Base-by-base conservation (phyloP, 192 early-diverging fungal species). In the Gryganskiella cystojenkinii region DNA sequence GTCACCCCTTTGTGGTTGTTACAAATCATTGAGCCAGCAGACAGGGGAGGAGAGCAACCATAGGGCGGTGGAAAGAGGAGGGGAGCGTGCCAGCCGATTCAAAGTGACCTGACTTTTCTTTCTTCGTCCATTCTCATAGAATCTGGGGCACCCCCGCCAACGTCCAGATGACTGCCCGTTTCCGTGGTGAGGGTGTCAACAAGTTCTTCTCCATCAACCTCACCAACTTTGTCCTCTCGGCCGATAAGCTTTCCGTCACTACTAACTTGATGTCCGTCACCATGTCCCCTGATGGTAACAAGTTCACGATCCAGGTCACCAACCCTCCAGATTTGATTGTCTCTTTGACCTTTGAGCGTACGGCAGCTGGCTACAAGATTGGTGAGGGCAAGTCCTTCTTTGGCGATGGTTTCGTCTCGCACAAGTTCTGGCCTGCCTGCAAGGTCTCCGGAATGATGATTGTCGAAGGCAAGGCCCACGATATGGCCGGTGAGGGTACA, bases 381-480 rank as follows among this genome's bases (percentile, higher is more conserved):
- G 92, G 93, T 22, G 92, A 93, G 51, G 94, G 91, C 51, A 92
- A 93, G 74, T 89, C 88, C 43, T 86, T 90, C 46, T 93, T 95
- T 68, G 91, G 90, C 28, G 70, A 83, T 22, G 87, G 86, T 5
- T 93, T 85, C 62, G 90, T 96, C 17, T 85, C 88, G 10, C 90
- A 95, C 69, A 88, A 90, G 81, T 97, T 95, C 85, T 92, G 93
- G 82, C 96, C 96, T 7, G 82, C 88, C 17, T 93, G 89, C 45
- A 83, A 82, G 20, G 90, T 92, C 47, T 83, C 73, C 1, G 96
- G 93, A 19, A 87, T 85, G 60, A 84, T 96, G 69, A 87, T 91
- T 52, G 83, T 94, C 14, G 83, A 93, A 35, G 90, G 91, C n/a
- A 70, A 84, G 33, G 75, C 85, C 28, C 83, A 88, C 60, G 90